A percentile compares a stretch with the other conserved stretches of the same genome.
phyloP scores from a whole-genome alignment of 257 asterid genomes.

The Echites panduratus region DNA sequence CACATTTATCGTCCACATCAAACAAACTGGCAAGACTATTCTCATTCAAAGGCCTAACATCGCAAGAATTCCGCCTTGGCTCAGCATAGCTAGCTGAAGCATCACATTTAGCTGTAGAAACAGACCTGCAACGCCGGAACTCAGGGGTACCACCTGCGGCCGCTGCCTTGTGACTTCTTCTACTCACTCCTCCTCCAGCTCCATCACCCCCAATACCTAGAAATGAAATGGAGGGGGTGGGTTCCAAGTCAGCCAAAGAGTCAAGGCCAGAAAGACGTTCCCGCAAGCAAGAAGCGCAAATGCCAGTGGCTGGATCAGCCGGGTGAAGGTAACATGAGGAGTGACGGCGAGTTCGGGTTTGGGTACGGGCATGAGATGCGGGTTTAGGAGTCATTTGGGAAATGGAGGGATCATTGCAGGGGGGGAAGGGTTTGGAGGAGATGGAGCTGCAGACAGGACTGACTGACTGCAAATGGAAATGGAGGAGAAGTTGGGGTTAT shows the following conservation, averaged over 20 bases:
- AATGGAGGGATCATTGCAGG: neutral
- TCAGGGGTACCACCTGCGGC: constrained; percentile 30
- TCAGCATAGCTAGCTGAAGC: constrained; percentile 39
- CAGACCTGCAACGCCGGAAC: constrained; percentile 82
- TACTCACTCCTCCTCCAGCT: neutral
- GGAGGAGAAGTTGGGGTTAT: constrained; percentile 4
- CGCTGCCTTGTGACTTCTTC: neutral
- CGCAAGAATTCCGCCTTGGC: constrained; percentile 86
- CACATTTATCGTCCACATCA: constrained; percentile 47
- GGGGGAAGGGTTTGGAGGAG: neutral
- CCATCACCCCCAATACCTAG: constrained; percentile 3
- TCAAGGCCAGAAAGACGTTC: constrained; percentile 88
- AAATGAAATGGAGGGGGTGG: constrained; percentile 12
- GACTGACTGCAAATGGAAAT: constrained; percentile 4
- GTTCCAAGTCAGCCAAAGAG: constrained; percentile 18
- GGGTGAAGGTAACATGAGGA: constrained; percentile 87
- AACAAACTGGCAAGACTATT: constrained; percentile 54
- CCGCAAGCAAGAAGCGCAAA: constrained; percentile 92
- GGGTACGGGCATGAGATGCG: constrained; percentile 46
- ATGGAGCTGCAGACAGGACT: neutral
- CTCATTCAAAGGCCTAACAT: constrained; percentile 50
- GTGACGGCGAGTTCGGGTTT: constrained; percentile 49
- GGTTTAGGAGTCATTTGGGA: constrained; percentile 46
- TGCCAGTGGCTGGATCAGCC: constrained; percentile 67
- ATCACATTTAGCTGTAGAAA: constrained; percentile 37